Evolutionary conservation across 78 protist genomes (phyloP), one percentile per base, ranked within the genome.

Genomic region (Pigoraptor vietnamica): DNA sequence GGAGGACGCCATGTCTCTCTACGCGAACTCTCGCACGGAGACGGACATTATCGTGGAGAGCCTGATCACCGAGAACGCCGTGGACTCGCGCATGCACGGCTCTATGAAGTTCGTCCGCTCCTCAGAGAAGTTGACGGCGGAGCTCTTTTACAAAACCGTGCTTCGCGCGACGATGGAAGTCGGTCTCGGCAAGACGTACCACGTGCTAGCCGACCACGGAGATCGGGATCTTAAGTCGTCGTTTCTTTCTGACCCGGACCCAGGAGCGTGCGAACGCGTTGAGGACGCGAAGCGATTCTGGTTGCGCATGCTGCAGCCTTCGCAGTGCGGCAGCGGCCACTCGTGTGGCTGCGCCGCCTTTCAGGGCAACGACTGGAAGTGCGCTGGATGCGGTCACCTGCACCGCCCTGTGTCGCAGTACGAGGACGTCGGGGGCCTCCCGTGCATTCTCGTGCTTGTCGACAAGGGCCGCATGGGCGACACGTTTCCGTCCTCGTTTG

Each of bases 381-480:
- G 67, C 67, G 14, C 6, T 48, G 67, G 14, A 6, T 48, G 67
- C 67, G 14, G 67, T 14, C 67, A 48, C 67, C 67, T 48, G 29
- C 67, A 48, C 67, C 67, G 14, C 67, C 29, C 67, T 14, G 67
- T 48, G 67, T 6, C 67, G 6, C 67, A 48, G 67, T 86, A 86
- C 55, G 14, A 6, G 89, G 87, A 92, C 89, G 90, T 92, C n/a
- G 33, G 40, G 90, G 90, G 48, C 84, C 36, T 92, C 2, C 91
- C 92, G 39, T 37, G 81, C 36, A 0, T 92, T 24, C 90, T 92
- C 14, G 24, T 92, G 36, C 92, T 92, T 33, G 25, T 29, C 90
- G 94, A 92, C 37, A 89, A 92, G 89, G 94, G 94, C 79, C 33
- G 90, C 29, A 40, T 92, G 83, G 94, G 94, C 32, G 94, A 92